Evolutionary conservation across 192 early-diverging fungal genomes (phyloP), one percentile per base, ranked within the genome.

Genomic region (Phycomyces nitens): DNA sequence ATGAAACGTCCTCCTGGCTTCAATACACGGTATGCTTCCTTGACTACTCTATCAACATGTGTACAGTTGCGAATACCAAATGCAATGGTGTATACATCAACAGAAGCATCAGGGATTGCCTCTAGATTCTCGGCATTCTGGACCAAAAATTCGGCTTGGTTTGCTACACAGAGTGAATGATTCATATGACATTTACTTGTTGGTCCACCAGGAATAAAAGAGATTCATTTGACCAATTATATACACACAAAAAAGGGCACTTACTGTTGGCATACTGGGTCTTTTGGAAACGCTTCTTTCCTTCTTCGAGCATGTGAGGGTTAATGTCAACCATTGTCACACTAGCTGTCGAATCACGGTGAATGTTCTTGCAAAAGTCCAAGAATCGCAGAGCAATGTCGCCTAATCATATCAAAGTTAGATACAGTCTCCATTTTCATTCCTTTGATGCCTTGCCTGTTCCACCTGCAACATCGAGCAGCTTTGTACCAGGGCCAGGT

Each of bases 1-100:
- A 93, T 93, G 75, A 99, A 96, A 9, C 95, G 86, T 43, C 97
- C 97, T 7, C 97, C 97, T 2, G 91, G 92, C 78, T 94, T 96
- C 41, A 99, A 80, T 9, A 98, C 94, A 44, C 97, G 85, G 77
- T 91, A 89, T 0, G 97, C 97, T 75, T 99, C 92, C 54, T 71
- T 71, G 27, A 99, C 77, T 1, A 95, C 97, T 11, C 75, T 79
- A 62, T 97, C 94, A 21, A 94, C 81, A 61, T 95, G 90, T 1
- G 97, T 98, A 77, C 92, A 95, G 76, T 99, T 99, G 64, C 95
- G 86, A 66, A 99, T 99, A 20, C 97, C 97, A 78, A 98, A 98
- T 22, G 97, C 94, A 60, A 99, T 99, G 2, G 95, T 94, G 71
- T 96, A 99, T 1, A 87, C 89, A 71, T 99, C 97, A 52, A 93